phyloP scores from a whole-genome alignment of 1,284 basidiomycete genomes.

The Cutaneotrichosporon sp. region DNA sequence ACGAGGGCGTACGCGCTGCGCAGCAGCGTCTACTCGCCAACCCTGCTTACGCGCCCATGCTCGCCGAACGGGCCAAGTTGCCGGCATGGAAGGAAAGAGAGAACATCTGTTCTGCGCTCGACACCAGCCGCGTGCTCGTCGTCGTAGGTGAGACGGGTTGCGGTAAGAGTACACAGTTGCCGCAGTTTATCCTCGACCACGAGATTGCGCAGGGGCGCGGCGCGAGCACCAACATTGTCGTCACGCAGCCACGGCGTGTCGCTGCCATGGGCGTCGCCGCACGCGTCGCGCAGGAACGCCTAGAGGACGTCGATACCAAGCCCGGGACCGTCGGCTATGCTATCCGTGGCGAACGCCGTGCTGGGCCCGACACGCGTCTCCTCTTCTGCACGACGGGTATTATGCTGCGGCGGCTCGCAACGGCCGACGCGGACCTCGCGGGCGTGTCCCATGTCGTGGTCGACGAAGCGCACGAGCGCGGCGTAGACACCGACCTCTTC shows the following conservation, averaged over 20 bases:
- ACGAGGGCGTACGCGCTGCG: constrained; percentile 54
- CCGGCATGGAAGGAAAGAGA: constrained; percentile 67
- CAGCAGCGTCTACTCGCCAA: constrained; percentile 51
- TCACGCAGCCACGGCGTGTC: constrained; percentile 86
- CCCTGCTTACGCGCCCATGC: constrained; percentile 58
- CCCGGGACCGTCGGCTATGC: constrained; percentile 75
- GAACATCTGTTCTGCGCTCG: constrained; percentile 60
- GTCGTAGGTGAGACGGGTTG: constrained; percentile 81
- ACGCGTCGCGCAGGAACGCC: constrained; percentile 77
- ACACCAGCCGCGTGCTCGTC: constrained; percentile 63
- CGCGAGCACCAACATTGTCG: constrained; percentile 67
- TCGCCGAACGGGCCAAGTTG: constrained; percentile 58
- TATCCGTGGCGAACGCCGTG: constrained; percentile 81
- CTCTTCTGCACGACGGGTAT: constrained; percentile 93
- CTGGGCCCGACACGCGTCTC: constrained; percentile 63
- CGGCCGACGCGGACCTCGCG: constrained; percentile 64
- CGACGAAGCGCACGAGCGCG: constrained; percentile 90
- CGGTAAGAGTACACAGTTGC: constrained; percentile 73
- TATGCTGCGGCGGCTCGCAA: constrained; percentile 66
- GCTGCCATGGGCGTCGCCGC: constrained; percentile 85
- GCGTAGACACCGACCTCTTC: constrained; percentile 83
- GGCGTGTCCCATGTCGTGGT: constrained; percentile 80
- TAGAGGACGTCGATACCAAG: constrained; percentile 59
- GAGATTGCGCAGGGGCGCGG: constrained; percentile 63
- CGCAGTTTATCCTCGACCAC: constrained; percentile 80